These are phyloP conservation scores for Coemansia sp. DNA, from an alignment of 192 early-diverging fungal genomes.

Conservation along the genomic window DNA sequence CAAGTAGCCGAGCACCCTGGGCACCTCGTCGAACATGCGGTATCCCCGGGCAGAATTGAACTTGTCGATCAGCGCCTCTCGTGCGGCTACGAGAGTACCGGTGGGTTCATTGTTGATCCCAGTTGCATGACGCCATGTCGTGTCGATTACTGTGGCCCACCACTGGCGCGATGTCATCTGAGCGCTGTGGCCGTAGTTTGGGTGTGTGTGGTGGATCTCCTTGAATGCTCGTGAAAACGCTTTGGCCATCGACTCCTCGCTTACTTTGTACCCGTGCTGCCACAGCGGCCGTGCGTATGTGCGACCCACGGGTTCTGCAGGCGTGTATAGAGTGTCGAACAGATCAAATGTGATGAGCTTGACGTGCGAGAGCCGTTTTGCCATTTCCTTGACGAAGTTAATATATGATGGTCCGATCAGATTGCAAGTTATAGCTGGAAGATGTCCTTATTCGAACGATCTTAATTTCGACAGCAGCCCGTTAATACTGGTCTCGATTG, in stretches of 20 bases:
- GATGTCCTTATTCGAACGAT: too few species aligned
- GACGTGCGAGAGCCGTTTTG: constrained; percentile 30
- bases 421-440: too few species aligned
- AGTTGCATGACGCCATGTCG: constrained; percentile 43
- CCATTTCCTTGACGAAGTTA: neutral
- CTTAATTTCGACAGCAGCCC: too few species aligned
- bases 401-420: too few species aligned
- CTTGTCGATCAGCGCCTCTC: constrained; percentile 42
- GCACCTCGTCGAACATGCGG: constrained; percentile 57
- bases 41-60: constrained; percentile 58
- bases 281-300: constrained; percentile 36
- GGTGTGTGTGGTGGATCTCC: constrained; percentile 40
- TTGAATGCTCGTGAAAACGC: constrained; percentile 48
- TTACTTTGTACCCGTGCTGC: constrained; percentile 47
- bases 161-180: constrained; percentile 54
- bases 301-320: constrained; percentile 31
- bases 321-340: constrained; percentile 62
- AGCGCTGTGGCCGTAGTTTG: constrained; percentile 55
- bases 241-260: constrained; percentile 22
- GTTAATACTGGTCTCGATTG: too few species aligned
- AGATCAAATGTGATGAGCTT: constrained; percentile 66
- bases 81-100: constrained; percentile 6
- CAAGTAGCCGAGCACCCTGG: constrained; percentile 49
- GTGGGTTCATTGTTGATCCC: constrained; percentile 19
- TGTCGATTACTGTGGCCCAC: constrained; percentile 58